Percentiles rank a stretch among this genome's conserved stretches.
Conservation (phyloP, 1,284 basidiomycete genomes). For the Ceratobasidium sp. region DNA sequence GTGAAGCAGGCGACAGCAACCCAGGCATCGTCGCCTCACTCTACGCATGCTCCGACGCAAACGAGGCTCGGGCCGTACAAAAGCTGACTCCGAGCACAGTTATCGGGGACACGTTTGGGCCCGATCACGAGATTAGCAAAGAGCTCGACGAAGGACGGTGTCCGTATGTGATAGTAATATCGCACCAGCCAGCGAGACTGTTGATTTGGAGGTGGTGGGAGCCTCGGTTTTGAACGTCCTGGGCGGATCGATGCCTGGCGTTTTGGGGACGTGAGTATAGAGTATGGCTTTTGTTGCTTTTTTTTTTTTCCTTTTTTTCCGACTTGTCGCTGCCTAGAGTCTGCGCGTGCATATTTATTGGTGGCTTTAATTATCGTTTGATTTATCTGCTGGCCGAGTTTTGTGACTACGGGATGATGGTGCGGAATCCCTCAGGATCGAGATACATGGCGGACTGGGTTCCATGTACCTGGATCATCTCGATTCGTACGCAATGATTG, state of each 20-base stretch:
- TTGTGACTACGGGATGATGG: no score
- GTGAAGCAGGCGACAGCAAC: not conserved
- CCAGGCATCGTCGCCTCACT: constrained; percentile 14
- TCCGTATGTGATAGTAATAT: constrained; percentile 9
- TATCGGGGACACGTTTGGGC: constrained; percentile 25
- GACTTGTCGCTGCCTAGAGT: no score
- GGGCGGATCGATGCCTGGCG: no score
- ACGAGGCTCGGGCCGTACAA: constrained; percentile 5
- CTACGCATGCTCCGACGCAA: constrained; percentile 19
- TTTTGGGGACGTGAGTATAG: no score
- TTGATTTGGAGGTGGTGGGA: constrained; percentile 40
- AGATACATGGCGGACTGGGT: no score
- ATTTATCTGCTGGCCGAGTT: no score
- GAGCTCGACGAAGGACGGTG: constrained; percentile 9
- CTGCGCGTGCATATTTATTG: not conserved
- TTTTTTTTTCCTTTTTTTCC: no score
- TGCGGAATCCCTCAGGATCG: no score
- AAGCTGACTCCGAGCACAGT: not conserved
- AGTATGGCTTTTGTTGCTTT: no score
- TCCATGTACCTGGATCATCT: no score
- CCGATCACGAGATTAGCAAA: constrained; percentile 23
- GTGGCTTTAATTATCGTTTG: not conserved
- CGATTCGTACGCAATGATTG: no score
- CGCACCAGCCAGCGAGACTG: constrained; percentile 3
- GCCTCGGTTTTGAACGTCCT: constrained; percentile 7